Evolutionary conservation across 805 yeast species (phyloP), one percentile per base, ranked within the genome.

Genomic region (Candida easanensis): DNA sequence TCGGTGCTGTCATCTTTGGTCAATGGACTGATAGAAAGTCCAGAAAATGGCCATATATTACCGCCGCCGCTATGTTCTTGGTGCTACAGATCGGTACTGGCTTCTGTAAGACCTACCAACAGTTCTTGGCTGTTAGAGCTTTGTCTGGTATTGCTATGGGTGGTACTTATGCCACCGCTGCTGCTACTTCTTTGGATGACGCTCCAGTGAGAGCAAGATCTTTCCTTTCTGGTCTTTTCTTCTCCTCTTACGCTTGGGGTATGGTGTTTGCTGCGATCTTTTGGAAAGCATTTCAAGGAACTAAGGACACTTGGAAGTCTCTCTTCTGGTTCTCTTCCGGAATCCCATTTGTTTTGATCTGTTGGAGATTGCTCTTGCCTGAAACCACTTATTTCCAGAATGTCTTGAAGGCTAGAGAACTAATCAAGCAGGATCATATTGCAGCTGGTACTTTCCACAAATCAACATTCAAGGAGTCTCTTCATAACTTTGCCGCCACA

Each of bases 301-400:
- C 73, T n/a, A 57, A 63, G 4, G 73, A 80, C 46, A 73, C 76
- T 3, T 84, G 91, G 91, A 70, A 84, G 54, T 69, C 86, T 0
- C 63, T 82, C 33, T 84, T 80, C 64, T 84, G 89, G 89, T 82
- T 84, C 56, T 73, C 80, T 30, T 76, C 88, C 10, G 81, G 83
- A 27, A 72, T 82, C 6, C 82, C 87, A 4, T 72, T 77, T 22
- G 50, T 82, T 7, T 67, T 84, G 42, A 73, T 80, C 26, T 45
- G 68, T 30, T 81, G 83, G 82, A 72, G 89, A 61, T 49, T 73
- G 45, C 52, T 66, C 25, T 66, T 74, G 27, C 84, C 84, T 3
- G 89, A 84, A 61, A 78, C 88, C 4, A 74, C 71, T 23, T 68
- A 75, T n/a, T 82, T 72, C 59, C 51, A 62, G 32, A 49, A 53